Evolutionary conservation across 768 basidiomycete genomes (phyloP), one percentile per base, ranked within the genome.

Genomic region (Botryobasidium botryosum): DNA sequence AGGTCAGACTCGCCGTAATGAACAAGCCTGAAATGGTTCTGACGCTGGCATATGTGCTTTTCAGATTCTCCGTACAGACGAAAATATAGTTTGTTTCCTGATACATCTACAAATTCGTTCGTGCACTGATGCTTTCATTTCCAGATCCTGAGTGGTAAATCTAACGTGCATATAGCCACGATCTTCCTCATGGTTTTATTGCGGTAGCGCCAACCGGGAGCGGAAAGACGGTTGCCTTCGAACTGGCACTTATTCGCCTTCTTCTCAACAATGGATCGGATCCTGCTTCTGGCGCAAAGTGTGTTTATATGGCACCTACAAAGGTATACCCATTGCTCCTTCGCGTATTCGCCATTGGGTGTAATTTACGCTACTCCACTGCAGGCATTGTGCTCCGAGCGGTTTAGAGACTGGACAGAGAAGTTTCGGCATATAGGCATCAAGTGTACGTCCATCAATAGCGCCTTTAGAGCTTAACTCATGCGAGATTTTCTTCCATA

Each of bases 181-280:
- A 40, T 40, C 5, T 35, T 40, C 13, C 36, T 31, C n/a, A 24
- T 12, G 38, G 1, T 6, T 18, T 8, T 56, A n/a, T 20, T 13
- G 23, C 8, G 12, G n/a, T 17, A 87, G 91, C 92, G 2, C 94
- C 94, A 0, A 97, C 94, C 12, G 88, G 91, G 24, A 85, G 86
- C 41, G 94, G 94, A 24, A 97, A 97, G 61, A 99, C 94, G 0
- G 86, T 82, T 6, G 62, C 97, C 24, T 99, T 97, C 53, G 94
- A 99, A 57, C 64, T 99, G 12, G 75, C 83, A 2, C 82, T 96
- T 44, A 73, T 97, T 41, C 74, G 74, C 26, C 70, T 85, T 66
- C 60, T 87, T 25, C 63, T 64, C 41, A 60, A 69, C 12, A 39
- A 21, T 39, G 12, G 12, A 12, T 21, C 37, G 40, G 61, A 64